Conservation (phyloP, 306 rosid genomes). For the Dryas alaskensis region DNA sequence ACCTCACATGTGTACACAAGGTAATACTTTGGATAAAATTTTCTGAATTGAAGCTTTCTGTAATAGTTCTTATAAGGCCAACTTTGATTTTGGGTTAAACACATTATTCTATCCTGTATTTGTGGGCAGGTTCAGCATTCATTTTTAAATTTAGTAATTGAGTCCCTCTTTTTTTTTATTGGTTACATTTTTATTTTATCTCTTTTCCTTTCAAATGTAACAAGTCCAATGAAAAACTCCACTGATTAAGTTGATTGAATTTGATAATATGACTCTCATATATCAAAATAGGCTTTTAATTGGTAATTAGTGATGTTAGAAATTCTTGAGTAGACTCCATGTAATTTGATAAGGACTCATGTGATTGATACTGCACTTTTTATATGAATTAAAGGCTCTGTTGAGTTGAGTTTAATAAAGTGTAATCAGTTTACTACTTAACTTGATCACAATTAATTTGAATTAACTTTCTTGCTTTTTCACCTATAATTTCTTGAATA, state of each 20-base stretch:
- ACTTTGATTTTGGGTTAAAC: background rate
- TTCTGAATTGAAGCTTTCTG: background rate
- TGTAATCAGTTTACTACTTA: background rate
- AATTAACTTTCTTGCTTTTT: background rate
- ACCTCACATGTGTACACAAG: constrained; percentile 85
- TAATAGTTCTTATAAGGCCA: background rate
- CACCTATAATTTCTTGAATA: background rate
- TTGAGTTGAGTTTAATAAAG: background rate
- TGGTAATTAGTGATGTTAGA: background rate
- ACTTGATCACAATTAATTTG: background rate
- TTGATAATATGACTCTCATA: background rate
- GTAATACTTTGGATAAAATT: constrained; percentile 36
- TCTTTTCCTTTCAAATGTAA: too few relatives aligned
- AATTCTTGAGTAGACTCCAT: background rate
- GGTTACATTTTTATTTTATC: background rate
- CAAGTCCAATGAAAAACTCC: background rate
- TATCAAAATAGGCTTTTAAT: background rate
- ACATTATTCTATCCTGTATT: background rate
- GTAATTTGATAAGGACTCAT: background rate
- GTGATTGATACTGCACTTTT: background rate
- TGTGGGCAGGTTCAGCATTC: background rate
- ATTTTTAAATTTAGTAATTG: background rate
- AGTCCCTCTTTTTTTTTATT: background rate
- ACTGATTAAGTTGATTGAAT: background rate
- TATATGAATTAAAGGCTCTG: background rate